Evolutionary conservation across 2,329 filamentous ascomycete species (phyloP).

Genomic region (Shiraia sp.): DNA sequence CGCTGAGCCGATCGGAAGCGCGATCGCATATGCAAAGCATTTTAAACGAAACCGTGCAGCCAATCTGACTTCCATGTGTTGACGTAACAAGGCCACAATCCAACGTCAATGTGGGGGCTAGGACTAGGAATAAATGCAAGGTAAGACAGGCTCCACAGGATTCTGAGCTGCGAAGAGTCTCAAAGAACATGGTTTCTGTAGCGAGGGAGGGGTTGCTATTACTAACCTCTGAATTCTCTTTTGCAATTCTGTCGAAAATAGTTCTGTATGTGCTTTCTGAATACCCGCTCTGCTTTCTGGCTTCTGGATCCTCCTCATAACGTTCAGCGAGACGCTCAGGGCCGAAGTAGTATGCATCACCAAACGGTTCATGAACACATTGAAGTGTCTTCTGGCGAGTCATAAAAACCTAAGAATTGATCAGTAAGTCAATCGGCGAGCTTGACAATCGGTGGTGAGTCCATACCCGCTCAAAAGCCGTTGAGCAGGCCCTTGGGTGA

Average conservation of each 20-base stretch:
- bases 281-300: conserved; percentile 64
- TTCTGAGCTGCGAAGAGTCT: too few species aligned
- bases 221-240: conserved; percentile 73
- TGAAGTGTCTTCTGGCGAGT: conserved; percentile 79
- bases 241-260: conserved; percentile 76
- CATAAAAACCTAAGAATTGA: conserved; percentile 74
- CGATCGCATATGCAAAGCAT: too few species aligned
- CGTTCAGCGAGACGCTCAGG: conserved; percentile 82
- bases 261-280: conserved; percentile 71
- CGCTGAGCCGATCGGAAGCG: too few species aligned
- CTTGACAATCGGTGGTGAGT: background rate
- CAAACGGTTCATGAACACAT: conserved; percentile 94
- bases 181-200: too few species aligned
- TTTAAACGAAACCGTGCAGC: conserved; percentile 16
- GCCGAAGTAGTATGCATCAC: conserved; percentile 94
- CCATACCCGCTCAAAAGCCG: conserved; percentile 89
- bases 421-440: conserved; percentile 2
- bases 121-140: conserved; percentile 9
- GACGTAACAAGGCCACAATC: conserved; percentile 26
- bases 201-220: conserved; percentile 7
- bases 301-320: conserved; percentile 70
- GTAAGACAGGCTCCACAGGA: background rate
- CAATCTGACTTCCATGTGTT: conserved; percentile 5
- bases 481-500: conserved; percentile 93
- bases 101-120: conserved; percentile 22